Base-by-base conservation (phyloP, 2,329 filamentous ascomycete species). In the Lecanoromycetidae sp. region DNA sequence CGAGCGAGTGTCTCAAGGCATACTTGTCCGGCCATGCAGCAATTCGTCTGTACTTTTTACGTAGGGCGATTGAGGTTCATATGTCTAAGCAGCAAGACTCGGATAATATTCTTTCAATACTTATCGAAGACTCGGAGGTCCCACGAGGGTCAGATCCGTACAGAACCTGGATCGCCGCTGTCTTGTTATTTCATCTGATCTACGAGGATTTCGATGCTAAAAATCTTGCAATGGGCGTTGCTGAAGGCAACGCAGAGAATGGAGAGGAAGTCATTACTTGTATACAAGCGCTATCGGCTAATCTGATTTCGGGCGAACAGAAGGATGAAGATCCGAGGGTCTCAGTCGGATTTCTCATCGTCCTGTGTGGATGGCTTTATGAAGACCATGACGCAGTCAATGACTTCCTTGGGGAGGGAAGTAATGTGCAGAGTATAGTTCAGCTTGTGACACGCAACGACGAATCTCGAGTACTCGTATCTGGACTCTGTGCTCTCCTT, bases 181-280 rank as follows among this genome's bases (percentile, higher is more conserved):
- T 88, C 22, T 77, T 96, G 45, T 75, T 91, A 53, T 83, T 94
- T 56, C 88, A 96, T 57, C 71, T 98, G 9, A 66, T 96, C 15
- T 83, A 81, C 52, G 85, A 94, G 50, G 83, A 91, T 55, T 68
- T 77, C 3, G 77, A 84, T 54, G 85, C 85, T 1, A 96, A 96
- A 61, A 72, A 74, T 5, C 72, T 84, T 41, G 80, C 88, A 15
- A 86, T 93, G 74, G 74, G 75, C 19, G 80, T 98, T 17, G 86
- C 80, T 0, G 90, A 96, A 64, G 91, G 91, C 9, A 86, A 96
- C 62, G 84, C 85, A 19, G 80, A 82, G 27, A 85, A 75, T 55
- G 91, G 90, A 3, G 91, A 98, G 66, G 91, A 98, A 63, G 87
- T 95, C 10, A 82, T 98, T 10, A 95, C 90, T 0, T 87, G 86